Percentiles rank a stretch among this genome's conserved stretches.
phyloP scores from a whole-genome alignment of 495 filamentous ascomycete species.

The Penicillium lividum region DNA sequence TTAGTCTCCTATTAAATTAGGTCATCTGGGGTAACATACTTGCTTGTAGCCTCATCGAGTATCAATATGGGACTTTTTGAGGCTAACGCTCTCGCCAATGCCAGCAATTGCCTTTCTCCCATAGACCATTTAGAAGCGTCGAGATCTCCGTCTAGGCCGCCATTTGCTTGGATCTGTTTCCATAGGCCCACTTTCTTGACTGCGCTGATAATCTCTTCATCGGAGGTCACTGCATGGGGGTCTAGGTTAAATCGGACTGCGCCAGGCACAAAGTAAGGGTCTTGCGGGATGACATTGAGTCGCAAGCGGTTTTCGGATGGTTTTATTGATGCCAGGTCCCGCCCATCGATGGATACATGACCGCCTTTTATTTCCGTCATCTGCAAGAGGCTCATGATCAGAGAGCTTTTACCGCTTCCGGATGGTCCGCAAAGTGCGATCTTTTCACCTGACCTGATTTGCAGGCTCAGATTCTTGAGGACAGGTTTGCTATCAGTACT shows the following conservation, averaged over 20 bases:
- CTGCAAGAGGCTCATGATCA: conserved; percentile 36
- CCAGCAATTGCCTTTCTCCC: conserved; percentile 26
- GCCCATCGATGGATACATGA: conserved; percentile 34
- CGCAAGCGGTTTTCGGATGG: conserved; percentile 31
- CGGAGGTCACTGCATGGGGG: conserved; percentile 16
- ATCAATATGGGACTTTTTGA: conserved; percentile 16
- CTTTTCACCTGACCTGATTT: conserved; percentile 26
- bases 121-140: conserved; percentile 17
- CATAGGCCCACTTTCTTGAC: conserved; percentile 20
- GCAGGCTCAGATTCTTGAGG: conserved; percentile 25
- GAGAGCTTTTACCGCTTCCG: conserved; percentile 42
- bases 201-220: conserved; percentile 4
- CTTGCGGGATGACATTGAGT: conserved; percentile 47
- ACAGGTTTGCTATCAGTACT: conserved; percentile 1
- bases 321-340: conserved; percentile 32
- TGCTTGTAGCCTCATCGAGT: conserved; percentile 33
- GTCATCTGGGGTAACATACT: conserved; percentile 7
- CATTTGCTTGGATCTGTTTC: conserved; percentile 20
- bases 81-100: conserved; percentile 25
- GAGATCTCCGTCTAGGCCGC: conserved; percentile 18
- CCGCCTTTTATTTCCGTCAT: conserved; percentile 23
- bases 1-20: not conserved
- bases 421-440: conserved; percentile 29
- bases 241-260: conserved; percentile 14
- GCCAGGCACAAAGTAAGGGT: conserved; percentile 32